Evolutionary conservation across 164 flowering plant species (phyloP).

Genomic region (Kalanchoe fedtschenkoi): DNA sequence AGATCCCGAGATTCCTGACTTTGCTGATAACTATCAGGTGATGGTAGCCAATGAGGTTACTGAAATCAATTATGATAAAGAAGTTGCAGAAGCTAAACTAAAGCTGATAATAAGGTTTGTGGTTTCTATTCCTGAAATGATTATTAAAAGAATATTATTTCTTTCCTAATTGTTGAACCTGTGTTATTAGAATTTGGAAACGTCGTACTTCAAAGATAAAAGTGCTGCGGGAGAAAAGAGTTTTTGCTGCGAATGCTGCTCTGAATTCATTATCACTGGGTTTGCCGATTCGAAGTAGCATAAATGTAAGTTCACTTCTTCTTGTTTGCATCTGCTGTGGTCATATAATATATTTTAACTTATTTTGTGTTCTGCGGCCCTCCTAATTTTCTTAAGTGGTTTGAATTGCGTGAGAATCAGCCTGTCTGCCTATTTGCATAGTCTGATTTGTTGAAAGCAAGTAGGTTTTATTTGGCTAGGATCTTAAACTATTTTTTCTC

Average conservation of each 20-base stretch:
- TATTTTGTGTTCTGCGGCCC: not conserved
- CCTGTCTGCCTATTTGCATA: not conserved
- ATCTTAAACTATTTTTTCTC: not conserved
- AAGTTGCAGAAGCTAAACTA: slow-evolving; percentile 62
- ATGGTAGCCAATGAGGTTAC: slow-evolving; percentile 20
- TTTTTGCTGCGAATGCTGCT: slow-evolving; percentile 64
- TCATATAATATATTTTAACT: not conserved
- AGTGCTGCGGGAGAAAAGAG: slow-evolving; percentile 51
- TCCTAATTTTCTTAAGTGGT: not conserved
- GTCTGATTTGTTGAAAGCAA: not conserved
- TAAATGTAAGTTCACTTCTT: slow-evolving; percentile 30
- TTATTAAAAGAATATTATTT: not conserved
- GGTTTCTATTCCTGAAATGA: slow-evolving; percentile 3
- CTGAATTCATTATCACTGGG: slow-evolving; percentile 64
- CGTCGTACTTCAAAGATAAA: slow-evolving; percentile 40
- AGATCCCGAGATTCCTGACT: slow-evolving; percentile 20
- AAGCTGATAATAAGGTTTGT: slow-evolving; percentile 69
- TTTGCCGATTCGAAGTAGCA: slow-evolving; percentile 38
- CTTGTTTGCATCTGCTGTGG: not conserved
- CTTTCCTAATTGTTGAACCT: slow-evolving; percentile 8
- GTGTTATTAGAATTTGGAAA: slow-evolving; percentile 66
- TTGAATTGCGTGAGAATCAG: not conserved
- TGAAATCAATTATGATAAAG: slow-evolving; percentile 29
- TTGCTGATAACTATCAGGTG: slow-evolving; percentile 16
- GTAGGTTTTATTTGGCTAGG: not conserved